Conservation (phyloP, 2,329 filamentous ascomycete genomes). For the Elsinoe necatrix region DNA sequence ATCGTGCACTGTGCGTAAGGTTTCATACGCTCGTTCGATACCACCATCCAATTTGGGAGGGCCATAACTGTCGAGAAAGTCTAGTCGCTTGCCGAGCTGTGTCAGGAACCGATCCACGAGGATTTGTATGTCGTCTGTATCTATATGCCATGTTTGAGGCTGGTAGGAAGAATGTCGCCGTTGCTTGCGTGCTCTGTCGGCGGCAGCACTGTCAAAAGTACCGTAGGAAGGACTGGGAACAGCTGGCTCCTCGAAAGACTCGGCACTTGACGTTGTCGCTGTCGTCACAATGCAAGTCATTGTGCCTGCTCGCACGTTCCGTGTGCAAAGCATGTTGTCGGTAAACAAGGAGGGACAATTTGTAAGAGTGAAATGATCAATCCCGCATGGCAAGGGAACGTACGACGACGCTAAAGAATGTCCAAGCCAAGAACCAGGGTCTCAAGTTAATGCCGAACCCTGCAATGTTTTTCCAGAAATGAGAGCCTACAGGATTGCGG, state of each 20-base stretch:
- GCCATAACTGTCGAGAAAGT: constrained; percentile 80
- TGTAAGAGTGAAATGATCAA: neutral
- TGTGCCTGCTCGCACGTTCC: constrained; percentile 4
- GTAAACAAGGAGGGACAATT: neutral
- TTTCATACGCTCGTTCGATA: constrained; percentile 75
- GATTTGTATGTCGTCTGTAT: constrained; percentile 41
- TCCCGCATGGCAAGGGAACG: neutral
- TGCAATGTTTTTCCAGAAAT: neutral
- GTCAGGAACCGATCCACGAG: constrained; percentile 67
- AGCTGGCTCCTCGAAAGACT: constrained; percentile 37
- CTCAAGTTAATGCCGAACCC: neutral
- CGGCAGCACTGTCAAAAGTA: constrained; percentile 27
- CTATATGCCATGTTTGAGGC: constrained; percentile 36
- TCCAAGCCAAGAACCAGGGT: neutral
- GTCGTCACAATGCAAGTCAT: constrained; percentile 19
- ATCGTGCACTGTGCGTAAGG: constrained; percentile 75
- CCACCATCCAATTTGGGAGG: constrained; percentile 76
- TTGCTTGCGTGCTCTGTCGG: constrained; percentile 31
- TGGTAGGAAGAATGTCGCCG: constrained; percentile 42
- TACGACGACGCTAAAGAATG: neutral
- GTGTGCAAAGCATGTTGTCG: neutral
- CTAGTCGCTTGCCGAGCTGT: constrained; percentile 77
- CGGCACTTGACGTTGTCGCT: constrained; percentile 20
- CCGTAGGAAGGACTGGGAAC: constrained; percentile 31
- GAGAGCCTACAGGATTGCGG: neutral